A percentile compares a stretch with the other conserved stretches of the same genome.
phyloP scores from a whole-genome alignment of 345 rosid genomes.

The Aquilaria yunnanensis region DNA sequence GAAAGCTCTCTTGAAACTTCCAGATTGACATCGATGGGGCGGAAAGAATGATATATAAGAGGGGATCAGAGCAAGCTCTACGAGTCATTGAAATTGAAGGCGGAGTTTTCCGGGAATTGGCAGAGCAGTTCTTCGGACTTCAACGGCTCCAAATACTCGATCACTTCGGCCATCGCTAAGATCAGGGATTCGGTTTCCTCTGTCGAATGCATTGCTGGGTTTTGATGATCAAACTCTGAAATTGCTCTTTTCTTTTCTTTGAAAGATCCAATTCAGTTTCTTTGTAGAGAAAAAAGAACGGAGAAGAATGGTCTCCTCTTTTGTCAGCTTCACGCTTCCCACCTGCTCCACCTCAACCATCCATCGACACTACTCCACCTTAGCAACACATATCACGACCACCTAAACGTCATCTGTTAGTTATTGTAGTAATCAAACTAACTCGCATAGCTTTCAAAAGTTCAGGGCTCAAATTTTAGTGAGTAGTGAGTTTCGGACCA shows the following conservation, averaged over 20 bases:
- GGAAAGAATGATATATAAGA: conserved; percentile 52
- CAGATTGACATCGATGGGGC: conserved; percentile 32
- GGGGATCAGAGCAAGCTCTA: conserved; percentile 97
- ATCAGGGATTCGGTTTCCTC: conserved; percentile 39
- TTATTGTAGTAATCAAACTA: no score
- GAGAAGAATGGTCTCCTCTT: neutral
- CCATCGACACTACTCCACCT: no score
- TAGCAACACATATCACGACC: no score
- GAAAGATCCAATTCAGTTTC: neutral
- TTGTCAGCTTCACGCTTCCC: no score
- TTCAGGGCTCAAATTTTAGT: no score
- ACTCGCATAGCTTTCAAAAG: no score
- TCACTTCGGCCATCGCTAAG: conserved; percentile 41
- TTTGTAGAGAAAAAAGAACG: neutral
- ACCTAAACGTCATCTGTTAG: no score
- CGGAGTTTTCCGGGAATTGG: conserved; percentile 78
- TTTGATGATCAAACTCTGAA: neutral
- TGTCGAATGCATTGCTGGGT: conserved; percentile 20
- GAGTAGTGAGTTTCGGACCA: no score
- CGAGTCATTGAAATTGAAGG: conserved; percentile 60
- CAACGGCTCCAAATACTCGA: conserved; percentile 65
- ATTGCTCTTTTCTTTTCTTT: neutral
- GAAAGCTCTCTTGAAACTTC: conserved; percentile 25
- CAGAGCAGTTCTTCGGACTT: conserved; percentile 71
- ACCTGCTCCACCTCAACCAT: no score